phyloP scores from a whole-genome alignment of 768 basidiomycete genomes.

The Trametes cinnabarina region DNA sequence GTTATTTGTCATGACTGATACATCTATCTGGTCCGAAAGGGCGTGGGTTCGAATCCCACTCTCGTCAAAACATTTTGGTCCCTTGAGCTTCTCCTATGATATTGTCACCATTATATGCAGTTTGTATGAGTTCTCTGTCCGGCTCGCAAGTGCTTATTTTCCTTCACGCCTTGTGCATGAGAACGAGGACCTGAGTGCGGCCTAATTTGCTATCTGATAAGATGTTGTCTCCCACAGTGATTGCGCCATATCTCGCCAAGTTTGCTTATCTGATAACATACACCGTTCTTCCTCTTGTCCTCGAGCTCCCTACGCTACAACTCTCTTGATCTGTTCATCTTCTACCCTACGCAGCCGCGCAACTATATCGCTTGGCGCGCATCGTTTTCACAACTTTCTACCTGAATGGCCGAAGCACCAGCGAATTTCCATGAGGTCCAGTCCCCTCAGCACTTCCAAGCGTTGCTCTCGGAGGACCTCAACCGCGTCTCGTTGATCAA shows the following conservation, averaged over 20 bases:
- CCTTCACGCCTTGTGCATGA: too few relatives aligned
- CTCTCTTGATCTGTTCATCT: background rate
- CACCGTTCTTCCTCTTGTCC: background rate
- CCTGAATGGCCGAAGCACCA: slow-evolving; percentile 23
- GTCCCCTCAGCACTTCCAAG: slow-evolving; percentile 72
- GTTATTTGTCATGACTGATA: too few relatives aligned
- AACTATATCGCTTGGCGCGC: background rate
- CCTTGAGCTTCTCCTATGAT: too few relatives aligned
- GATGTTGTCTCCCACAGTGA: slow-evolving; percentile 9
- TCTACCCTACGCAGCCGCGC: background rate
- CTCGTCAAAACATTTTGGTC: too few relatives aligned
- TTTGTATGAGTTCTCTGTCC: too few relatives aligned
- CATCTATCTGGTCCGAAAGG: slow-evolving; percentile 48
- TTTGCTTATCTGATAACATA: slow-evolving; percentile 16
- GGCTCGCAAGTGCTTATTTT: too few relatives aligned
- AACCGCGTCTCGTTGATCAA: slow-evolving; percentile 80
- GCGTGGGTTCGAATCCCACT: slow-evolving; percentile 55
- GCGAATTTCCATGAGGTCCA: slow-evolving; percentile 48
- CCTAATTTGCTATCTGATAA: slow-evolving; percentile 4
- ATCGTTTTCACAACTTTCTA: background rate
- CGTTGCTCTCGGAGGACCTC: slow-evolving; percentile 72
- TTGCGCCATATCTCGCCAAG: slow-evolving; percentile 16
- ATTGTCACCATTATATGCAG: too few relatives aligned
- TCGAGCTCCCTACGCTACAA: background rate
- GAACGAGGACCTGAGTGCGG: background rate